Evolutionary conservation across 108 stramenopile species (phyloP), one percentile per base, ranked within the genome.

Genomic region (Cyclotella baltica): DNA sequence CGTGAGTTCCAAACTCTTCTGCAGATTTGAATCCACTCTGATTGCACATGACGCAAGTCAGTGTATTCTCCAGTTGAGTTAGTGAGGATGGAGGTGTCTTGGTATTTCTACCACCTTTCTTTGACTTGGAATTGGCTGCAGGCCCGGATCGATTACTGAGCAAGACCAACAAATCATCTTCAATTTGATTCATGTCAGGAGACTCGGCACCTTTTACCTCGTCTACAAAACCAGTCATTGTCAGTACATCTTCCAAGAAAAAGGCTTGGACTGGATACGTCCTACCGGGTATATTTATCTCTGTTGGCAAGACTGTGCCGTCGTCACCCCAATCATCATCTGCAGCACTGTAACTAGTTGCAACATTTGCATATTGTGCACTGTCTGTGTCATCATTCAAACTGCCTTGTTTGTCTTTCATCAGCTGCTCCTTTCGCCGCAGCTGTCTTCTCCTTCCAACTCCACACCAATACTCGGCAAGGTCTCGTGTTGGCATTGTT

Each of bases 221-320:
- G 52, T 77, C 50, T 8, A 88, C 73, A 62, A 84, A 94, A 33
- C 80, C 79, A 11, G 92, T 93, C 73, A 88, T 76, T 31, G 78
- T 66, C 22, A 95, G 67, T 6, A 86, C 80, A 71, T 95, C 89
- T 58, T 92, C 94, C 58, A 95, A 76, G 67, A 88, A 95, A 80
- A 90, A 91, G 55, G 80, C 80, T 81, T 91, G 86, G 19, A 95
- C 90, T 4, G 90, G 90, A 73, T 88, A 95, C 0, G 92, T 94
- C 25, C 94, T 78, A 13, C 93, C 95, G 28, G 91, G 92, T 36
- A 98, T 93, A 29, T 88, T 80, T 15, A 94, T 59, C 59, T 87
- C 78, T 20, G 89, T 93, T 18, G 90, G 89, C 50, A 75, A 72
- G 27, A 70, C 18, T 30, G 61, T 64, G 20, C 29, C 40, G 37